These are phyloP conservation scores for Ceratobasidium sp. DNA, from an alignment of 1,284 basidiomycete species.

Conservation along the genomic window DNA sequence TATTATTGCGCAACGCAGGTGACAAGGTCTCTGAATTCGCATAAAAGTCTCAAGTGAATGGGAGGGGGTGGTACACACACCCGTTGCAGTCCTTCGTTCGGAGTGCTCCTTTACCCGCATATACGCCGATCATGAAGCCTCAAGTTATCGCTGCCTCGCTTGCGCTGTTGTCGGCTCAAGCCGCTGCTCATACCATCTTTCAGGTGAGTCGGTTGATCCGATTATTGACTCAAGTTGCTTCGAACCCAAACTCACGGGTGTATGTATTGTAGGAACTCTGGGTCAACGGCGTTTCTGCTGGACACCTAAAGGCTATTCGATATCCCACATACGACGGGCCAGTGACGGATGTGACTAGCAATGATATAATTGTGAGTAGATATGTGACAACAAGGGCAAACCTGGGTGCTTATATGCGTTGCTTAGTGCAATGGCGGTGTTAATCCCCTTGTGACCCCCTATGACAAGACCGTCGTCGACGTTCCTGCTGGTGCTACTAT, in stretches of 20 bases:
- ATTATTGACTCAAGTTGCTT: background rate
- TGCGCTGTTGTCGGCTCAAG: slow-evolving; percentile 37
- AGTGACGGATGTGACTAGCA: slow-evolving; percentile 46
- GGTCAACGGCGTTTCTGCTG: slow-evolving; percentile 36
- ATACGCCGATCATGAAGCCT: slow-evolving; percentile 42
- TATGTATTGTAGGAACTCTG: slow-evolving; percentile 30
- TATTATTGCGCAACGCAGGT: background rate
- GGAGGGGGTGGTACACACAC: background rate
- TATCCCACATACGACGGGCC: slow-evolving; percentile 46
- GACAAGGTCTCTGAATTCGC: background rate
- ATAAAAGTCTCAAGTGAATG: slow-evolving; percentile 29
- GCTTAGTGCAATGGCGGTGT: slow-evolving; percentile 48
- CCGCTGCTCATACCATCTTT: slow-evolving; percentile 48
- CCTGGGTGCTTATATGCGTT: background rate
- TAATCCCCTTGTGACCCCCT: slow-evolving; percentile 48
- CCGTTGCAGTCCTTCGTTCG: background rate
- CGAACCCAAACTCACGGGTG: background rate
- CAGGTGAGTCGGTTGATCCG: slow-evolving; percentile 15
- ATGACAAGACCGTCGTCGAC: slow-evolving; percentile 46
- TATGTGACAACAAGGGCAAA: no score
- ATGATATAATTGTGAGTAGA: slow-evolving; percentile 44
- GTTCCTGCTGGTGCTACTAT: slow-evolving; percentile 48
- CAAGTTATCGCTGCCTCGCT: slow-evolving; percentile 38
- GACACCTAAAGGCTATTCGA: slow-evolving; percentile 26
- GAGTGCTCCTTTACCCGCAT: slow-evolving; percentile 11